Conservation (phyloP, 2,329 filamentous ascomycete species). For the Botrytis hyacinthi region DNA sequence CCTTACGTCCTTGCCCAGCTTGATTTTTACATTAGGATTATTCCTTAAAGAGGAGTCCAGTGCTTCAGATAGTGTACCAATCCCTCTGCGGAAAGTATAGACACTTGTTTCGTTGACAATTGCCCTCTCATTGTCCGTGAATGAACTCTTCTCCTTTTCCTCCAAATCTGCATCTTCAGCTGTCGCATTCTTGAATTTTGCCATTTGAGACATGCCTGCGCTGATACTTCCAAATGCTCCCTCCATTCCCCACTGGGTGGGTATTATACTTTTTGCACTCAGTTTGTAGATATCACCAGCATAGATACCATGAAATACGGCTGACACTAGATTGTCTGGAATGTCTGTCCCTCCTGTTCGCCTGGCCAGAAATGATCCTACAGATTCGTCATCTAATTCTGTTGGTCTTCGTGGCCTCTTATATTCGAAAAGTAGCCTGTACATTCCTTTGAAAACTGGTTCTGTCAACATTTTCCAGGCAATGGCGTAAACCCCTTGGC, state of each 20-base stretch:
- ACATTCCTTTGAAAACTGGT: constrained; percentile 52
- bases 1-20: constrained; percentile 48
- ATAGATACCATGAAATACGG: constrained; percentile 82
- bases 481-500: constrained; percentile 38
- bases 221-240: constrained; percentile 25
- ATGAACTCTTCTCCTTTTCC: background rate
- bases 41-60: constrained; percentile 50
- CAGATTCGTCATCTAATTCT: constrained; percentile 61
- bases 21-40: constrained; percentile 60
- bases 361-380: constrained; percentile 64
- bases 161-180: constrained; percentile 11
- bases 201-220: background rate
- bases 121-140: constrained; percentile 7
- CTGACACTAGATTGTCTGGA: constrained; percentile 73
- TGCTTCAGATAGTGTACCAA: constrained; percentile 57
- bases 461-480: constrained; percentile 46
- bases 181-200: background rate
- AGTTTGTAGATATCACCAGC: constrained; percentile 83
- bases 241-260: constrained; percentile 32
- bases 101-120: constrained; percentile 35
- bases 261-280: constrained; percentile 62
- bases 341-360: constrained; percentile 52
- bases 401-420: constrained; percentile 38
- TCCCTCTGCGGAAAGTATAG: constrained; percentile 56
- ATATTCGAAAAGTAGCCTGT: constrained; percentile 34